These are phyloP conservation scores for Plasmodium gonderi DNA, from an alignment of 169 alveolate genomes.

Conservation along the genomic window DNA sequence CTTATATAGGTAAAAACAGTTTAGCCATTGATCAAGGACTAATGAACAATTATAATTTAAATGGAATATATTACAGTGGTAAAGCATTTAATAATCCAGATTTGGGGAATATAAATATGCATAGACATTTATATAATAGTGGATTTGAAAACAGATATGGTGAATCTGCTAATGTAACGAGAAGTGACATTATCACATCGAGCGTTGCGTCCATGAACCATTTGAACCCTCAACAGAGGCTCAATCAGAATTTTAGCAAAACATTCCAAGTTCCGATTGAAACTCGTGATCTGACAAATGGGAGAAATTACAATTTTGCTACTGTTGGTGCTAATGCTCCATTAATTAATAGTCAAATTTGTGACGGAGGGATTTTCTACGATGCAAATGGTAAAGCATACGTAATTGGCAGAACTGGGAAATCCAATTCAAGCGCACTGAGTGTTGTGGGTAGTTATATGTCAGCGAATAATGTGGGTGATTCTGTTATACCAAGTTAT, in stretches of 20 bases:
- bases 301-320: not conserved
- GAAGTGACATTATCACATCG: not conserved
- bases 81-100: not conserved
- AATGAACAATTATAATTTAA: not conserved
- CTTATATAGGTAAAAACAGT: not conserved
- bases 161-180: not conserved
- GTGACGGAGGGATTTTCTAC: not conserved
- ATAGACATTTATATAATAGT: not conserved
- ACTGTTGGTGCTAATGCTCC: not conserved
- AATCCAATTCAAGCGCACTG: not conserved
- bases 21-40: not conserved
- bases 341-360: not conserved
- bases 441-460: no score
- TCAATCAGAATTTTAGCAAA: not conserved
- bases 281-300: not conserved
- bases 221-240: not conserved
- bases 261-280: not conserved
- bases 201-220: not conserved
- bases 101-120: not conserved
- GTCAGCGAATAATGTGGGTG: not conserved
- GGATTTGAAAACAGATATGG: not conserved
- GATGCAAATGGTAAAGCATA: slow-evolving; percentile 7
- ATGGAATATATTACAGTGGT: not conserved
- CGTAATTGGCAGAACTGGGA: not conserved
- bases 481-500: not conserved